Conservation (phyloP, 2,329 filamentous ascomycete species). For the Diplodia intermedia region DNA sequence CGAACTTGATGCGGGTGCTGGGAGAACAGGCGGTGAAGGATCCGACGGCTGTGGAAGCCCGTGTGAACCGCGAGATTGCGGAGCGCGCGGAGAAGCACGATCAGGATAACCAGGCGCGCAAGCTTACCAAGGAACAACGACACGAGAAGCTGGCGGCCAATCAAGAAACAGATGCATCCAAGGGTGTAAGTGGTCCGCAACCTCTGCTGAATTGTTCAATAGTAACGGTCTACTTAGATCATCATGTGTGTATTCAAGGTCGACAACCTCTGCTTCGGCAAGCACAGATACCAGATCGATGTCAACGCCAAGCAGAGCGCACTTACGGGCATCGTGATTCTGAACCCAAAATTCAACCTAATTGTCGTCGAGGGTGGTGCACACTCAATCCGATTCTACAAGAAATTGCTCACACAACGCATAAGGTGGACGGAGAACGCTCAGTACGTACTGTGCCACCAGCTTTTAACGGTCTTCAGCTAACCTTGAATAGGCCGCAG, state of each 20-base stretch:
- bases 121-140: constrained; percentile 85
- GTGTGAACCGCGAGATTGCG: constrained; percentile 90
- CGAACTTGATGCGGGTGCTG: constrained; percentile 94
- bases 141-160: constrained; percentile 83
- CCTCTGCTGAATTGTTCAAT: too few relatives aligned
- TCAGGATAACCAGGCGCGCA: constrained; percentile 79
- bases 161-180: constrained; percentile 85
- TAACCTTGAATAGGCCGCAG: constrained; percentile 59
- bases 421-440: constrained; percentile 95
- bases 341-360: constrained; percentile 87
- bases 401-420: constrained; percentile 90
- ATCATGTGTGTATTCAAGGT: constrained; percentile 85
- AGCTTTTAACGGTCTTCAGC: too few relatives aligned
- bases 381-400: constrained; percentile 82
- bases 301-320: constrained; percentile 89
- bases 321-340: constrained; percentile 87
- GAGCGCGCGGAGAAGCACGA: constrained; percentile 83
- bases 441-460: too few relatives aligned
- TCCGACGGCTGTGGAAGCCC: constrained; percentile 93
- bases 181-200: constrained; percentile 68
- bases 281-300: constrained; percentile 91
- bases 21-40: constrained; percentile 94
- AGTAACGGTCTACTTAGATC: not conserved
- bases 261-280: constrained; percentile 85
- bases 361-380: constrained; percentile 91